These are phyloP conservation scores for Naumovozyma dairenensis DNA, from an alignment of 805 yeast species.

Conservation along the genomic window DNA sequence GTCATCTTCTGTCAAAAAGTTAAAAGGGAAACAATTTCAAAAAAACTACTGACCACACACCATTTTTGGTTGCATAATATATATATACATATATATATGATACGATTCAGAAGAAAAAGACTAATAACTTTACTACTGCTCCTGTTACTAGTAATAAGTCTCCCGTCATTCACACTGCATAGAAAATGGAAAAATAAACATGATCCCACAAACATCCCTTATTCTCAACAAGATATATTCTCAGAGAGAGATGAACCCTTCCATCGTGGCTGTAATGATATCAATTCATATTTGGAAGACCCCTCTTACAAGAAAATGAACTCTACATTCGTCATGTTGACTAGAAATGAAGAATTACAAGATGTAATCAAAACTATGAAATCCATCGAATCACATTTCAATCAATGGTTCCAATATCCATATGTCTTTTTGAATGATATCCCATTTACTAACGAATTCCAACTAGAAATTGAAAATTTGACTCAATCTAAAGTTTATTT, in stretches of 20 bases:
- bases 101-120: no score
- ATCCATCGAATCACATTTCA: conserved; percentile 78
- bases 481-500: conserved; percentile 61
- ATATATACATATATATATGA: no score
- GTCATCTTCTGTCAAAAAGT: no score
- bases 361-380: conserved; percentile 69
- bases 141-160: no score
- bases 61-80: no score
- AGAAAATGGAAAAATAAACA: not conserved
- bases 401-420: conserved; percentile 89
- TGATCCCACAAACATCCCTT: conserved; percentile 2
- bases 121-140: no score
- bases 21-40: no score
- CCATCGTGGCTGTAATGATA: conserved; percentile 46
- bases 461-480: conserved; percentile 37
- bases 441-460: conserved; percentile 61
- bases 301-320: conserved; percentile 41
- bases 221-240: conserved; percentile 12
- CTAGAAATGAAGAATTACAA: conserved; percentile 67
- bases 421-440: conserved; percentile 85
- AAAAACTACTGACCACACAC: no score
- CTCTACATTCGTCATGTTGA: conserved; percentile 77
- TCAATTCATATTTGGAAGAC: conserved; percentile 24
- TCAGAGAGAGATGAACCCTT: conserved; percentile 37
- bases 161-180: no score